Evolutionary conservation across 1,139 yeast species (phyloP).

Genomic region (Saccharomyces hybrid): DNA sequence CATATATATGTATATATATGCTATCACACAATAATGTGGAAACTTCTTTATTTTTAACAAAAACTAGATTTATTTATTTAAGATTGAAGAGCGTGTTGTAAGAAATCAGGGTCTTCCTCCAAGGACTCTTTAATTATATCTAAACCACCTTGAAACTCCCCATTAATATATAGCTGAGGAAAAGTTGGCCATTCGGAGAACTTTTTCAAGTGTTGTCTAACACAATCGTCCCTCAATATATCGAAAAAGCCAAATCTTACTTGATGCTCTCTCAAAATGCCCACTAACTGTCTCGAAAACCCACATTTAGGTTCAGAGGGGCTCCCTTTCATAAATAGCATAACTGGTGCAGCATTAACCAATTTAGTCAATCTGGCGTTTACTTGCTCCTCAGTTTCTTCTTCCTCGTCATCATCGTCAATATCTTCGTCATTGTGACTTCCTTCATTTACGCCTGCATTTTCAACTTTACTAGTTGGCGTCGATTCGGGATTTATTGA

Average conservation of each 20-base stretch:
- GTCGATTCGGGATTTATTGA: neutral
- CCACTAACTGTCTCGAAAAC: conserved; percentile 90
- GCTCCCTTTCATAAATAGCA: conserved; percentile 98
- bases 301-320: conserved; percentile 99
- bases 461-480: neutral
- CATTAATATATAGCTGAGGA: conserved; percentile 90
- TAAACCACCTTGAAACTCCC: conserved; percentile 96
- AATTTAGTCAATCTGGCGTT: conserved; percentile 72
- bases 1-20: too few relatives aligned
- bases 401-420: conserved; percentile 37
- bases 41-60: neutral
- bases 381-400: conserved; percentile 77
- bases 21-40: neutral
- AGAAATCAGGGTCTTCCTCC: conserved; percentile 86
- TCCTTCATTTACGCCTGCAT: conserved; percentile 3
- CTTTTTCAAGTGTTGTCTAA: conserved; percentile 84
- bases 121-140: conserved; percentile 89
- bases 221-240: conserved; percentile 87
- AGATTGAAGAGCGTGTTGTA: conserved; percentile 48
- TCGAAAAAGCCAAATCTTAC: conserved; percentile 96
- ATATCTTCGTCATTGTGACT: conserved; percentile 10
- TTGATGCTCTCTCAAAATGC: conserved; percentile 89
- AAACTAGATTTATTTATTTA: neutral
- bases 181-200: conserved; percentile 98
- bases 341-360: conserved; percentile 92